These are phyloP conservation scores for Panellus pusillus DNA, from an alignment of 768 basidiomycete species.

Conservation along the genomic window DNA sequence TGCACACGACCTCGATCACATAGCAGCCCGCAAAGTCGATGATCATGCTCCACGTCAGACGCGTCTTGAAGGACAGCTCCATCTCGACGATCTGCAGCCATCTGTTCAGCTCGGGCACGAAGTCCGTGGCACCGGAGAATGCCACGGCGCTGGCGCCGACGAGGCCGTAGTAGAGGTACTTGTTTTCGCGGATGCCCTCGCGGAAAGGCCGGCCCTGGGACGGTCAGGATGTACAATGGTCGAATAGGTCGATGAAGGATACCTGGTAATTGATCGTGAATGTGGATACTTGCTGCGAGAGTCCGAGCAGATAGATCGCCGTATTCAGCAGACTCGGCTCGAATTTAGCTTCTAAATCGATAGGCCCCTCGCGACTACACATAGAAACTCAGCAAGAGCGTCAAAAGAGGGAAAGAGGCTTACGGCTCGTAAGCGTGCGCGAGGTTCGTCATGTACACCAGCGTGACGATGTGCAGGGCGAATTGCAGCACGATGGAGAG, in stretches of 20 bases:
- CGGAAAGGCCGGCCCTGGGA: constrained; percentile 91
- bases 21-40: constrained; percentile 89
- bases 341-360: constrained; percentile 96
- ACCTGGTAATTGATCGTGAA: constrained; percentile 98
- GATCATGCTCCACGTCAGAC: constrained; percentile 78
- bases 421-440: constrained; percentile 77
- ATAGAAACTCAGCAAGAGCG: constrained; percentile 4
- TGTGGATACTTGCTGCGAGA: constrained; percentile 97
- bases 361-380: constrained; percentile 59
- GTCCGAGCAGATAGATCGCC: constrained; percentile 91
- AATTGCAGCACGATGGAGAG: constrained; percentile 92
- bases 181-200: constrained; percentile 95
- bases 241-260: constrained; percentile 4
- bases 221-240: neutral
- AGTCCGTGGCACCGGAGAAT: constrained; percentile 90
- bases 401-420: constrained; percentile 29
- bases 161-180: constrained; percentile 90
- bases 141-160: constrained; percentile 88
- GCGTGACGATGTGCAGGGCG: constrained; percentile 83
- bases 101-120: constrained; percentile 91
- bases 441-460: constrained; percentile 92
- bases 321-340: constrained; percentile 94
- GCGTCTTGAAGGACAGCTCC: constrained; percentile 80
- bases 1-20: constrained; percentile 79
- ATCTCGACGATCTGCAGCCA: constrained; percentile 98